Conservation (phyloP, 2,329 filamentous ascomycete genomes). For the Hymenoscyphus infarciens region DNA sequence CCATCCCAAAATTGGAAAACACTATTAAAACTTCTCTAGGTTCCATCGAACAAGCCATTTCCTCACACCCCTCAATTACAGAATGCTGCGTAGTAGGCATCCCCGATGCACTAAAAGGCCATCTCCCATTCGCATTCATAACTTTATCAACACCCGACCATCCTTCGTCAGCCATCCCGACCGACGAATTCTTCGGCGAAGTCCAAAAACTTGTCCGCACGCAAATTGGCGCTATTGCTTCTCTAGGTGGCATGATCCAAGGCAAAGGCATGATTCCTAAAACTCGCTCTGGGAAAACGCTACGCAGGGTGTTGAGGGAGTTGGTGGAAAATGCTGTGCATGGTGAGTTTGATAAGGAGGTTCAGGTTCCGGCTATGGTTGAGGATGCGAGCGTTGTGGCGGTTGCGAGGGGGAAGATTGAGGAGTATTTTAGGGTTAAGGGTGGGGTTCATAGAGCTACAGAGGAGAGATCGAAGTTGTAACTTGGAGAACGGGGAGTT, state of each 20-base stretch:
- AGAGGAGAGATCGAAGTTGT: slow-evolving; percentile 47
- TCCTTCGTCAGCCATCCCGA: slow-evolving; percentile 49
- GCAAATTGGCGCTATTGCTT: slow-evolving; percentile 85
- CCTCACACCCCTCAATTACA: slow-evolving; percentile 71
- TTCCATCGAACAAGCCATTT: slow-evolving; percentile 86
- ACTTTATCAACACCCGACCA: slow-evolving; percentile 53
- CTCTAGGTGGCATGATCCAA: slow-evolving; percentile 80
- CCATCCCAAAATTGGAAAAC: background rate
- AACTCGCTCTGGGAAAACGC: slow-evolving; percentile 87
- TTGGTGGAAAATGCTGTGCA: slow-evolving; percentile 77
- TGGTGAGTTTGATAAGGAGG: slow-evolving; percentile 67
- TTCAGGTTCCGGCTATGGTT: slow-evolving; percentile 77
- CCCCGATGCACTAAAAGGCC: slow-evolving; percentile 82
- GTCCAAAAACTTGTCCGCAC: slow-evolving; percentile 69
- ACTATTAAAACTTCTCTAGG: slow-evolving; percentile 45
- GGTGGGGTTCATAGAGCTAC: slow-evolving; percentile 29
- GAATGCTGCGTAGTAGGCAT: slow-evolving; percentile 86
- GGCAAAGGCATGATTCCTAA: slow-evolving; percentile 86
- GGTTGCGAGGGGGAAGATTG: slow-evolving; percentile 66
- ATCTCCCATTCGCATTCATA: slow-evolving; percentile 88
- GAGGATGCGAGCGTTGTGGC: slow-evolving; percentile 75
- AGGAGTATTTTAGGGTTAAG: slow-evolving; percentile 66
- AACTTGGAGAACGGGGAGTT: background rate
- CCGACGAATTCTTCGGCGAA: slow-evolving; percentile 48
- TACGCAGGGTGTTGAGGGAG: slow-evolving; percentile 77